Conservation (phyloP, 192 early-diverging fungal genomes). For the Chytriomyces sp. region DNA sequence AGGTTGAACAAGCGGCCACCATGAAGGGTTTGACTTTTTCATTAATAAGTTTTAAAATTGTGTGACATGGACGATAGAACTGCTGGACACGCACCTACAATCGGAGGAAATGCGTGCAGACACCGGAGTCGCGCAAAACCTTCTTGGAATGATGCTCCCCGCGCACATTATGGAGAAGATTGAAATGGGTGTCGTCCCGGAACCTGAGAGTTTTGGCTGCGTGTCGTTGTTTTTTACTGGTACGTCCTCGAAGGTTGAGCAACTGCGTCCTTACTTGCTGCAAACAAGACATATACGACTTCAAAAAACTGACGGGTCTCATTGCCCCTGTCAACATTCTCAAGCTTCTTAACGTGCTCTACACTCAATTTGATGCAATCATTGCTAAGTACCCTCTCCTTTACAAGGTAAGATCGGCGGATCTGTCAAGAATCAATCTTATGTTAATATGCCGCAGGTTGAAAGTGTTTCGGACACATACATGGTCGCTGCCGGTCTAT, state of each 20-base stretch:
- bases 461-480: constrained; percentile 29
- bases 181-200: constrained; percentile 19
- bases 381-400: constrained; percentile 13
- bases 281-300: constrained; percentile 19
- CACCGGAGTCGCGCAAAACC: constrained; percentile 11
- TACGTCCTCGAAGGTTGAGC: neutral
- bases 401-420: constrained; percentile 15
- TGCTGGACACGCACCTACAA: constrained; percentile 24
- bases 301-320: constrained; percentile 2
- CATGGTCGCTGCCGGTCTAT: constrained; percentile 34
- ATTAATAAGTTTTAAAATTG: neutral
- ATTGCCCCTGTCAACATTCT: constrained; percentile 23
- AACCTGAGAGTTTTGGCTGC: constrained; percentile 14
- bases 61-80: neutral
- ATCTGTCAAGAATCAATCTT: neutral
- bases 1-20: constrained; percentile 19
- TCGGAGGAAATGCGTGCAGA: constrained; percentile 29
- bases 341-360: constrained; percentile 18
- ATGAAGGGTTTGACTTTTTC: constrained; percentile 12
- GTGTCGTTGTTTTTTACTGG: constrained; percentile 31
- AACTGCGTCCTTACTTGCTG: neutral
- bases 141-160: constrained; percentile 25
- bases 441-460: neutral
- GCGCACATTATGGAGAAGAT: constrained; percentile 32
- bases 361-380: constrained; percentile 26